Conservation (phyloP, 2,329 filamentous ascomycete genomes). For the Tolypocladium endophyticum region DNA sequence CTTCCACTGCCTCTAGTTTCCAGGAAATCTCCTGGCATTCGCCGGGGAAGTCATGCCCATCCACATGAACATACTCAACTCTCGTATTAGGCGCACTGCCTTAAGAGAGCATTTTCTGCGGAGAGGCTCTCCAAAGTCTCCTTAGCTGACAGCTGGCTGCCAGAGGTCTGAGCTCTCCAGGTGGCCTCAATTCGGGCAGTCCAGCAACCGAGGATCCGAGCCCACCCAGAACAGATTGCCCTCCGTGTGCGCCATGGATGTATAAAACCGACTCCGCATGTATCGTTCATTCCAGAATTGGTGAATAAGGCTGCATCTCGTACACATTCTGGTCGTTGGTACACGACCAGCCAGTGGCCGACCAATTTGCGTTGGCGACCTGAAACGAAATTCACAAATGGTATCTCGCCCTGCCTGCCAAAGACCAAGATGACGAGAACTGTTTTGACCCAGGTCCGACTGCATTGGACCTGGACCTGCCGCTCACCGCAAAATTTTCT, state of each 20-base stretch:
- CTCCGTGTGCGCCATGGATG: neutral
- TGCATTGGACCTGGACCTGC: neutral
- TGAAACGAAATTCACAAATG: neutral
- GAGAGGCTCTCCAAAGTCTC: neutral
- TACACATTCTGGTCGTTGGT: conserved; percentile 1
- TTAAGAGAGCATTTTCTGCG: neutral
- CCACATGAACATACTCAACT: neutral
- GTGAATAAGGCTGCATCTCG: neutral
- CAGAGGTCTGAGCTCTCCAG: neutral
- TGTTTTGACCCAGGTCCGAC: neutral
- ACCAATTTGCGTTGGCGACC: neutral
- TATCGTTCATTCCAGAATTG: neutral
- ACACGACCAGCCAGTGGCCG: neutral
- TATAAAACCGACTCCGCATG: neutral
- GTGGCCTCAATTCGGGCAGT: neutral
- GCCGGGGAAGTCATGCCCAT: neutral
- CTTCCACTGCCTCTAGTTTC: neutral
- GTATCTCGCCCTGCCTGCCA: neutral
- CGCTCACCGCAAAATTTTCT: neutral
- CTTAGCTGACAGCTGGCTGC: neutral
- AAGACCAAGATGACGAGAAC: neutral
- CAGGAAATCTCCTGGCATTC: neutral
- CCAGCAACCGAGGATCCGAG: neutral
- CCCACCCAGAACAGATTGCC: neutral
- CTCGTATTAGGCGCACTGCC: neutral